Evolutionary conservation across 1,284 basidiomycete species (phyloP).

Genomic region (Phenoliferia sp.): DNA sequence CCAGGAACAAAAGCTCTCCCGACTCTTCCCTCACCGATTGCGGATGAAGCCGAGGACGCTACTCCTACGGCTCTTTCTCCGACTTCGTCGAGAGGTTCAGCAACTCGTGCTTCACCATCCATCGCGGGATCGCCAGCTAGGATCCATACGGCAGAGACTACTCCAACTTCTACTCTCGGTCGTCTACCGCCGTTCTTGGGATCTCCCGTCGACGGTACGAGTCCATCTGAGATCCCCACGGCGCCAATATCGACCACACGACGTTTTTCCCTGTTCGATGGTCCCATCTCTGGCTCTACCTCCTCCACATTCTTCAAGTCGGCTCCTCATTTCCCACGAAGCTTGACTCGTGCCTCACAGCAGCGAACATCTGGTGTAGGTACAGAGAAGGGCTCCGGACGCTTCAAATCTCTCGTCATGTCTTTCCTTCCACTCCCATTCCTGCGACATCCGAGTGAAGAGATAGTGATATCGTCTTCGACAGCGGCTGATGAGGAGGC

Average conservation of each 20-base stretch:
- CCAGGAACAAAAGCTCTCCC: too few relatives aligned
- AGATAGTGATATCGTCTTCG: background rate
- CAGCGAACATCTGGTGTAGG: background rate
- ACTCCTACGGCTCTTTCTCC: too few relatives aligned
- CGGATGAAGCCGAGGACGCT: too few relatives aligned
- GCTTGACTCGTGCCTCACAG: background rate
- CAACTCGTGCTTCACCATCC: too few relatives aligned
- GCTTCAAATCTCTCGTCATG: conserved; percentile 29
- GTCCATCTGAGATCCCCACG: background rate
- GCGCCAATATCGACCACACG: background rate
- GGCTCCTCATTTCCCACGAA: background rate
- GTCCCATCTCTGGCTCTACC: too few relatives aligned
- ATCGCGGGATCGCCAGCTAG: too few relatives aligned
- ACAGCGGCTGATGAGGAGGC: too few relatives aligned
- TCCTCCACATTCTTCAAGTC: too few relatives aligned
- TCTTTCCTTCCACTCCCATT: conserved; percentile 22
- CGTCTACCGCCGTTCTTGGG: background rate
- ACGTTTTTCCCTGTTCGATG: background rate
- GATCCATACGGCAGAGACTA: too few relatives aligned
- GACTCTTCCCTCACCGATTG: too few relatives aligned
- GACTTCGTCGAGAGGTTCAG: too few relatives aligned
- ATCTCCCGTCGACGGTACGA: background rate
- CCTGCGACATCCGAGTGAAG: conserved; percentile 1
- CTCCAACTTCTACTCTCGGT: too few relatives aligned
- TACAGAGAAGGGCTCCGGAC: background rate